Percentiles rank a stretch among this genome's conserved stretches.
phyloP scores from a whole-genome alignment of 1,284 basidiomycete species.

The Papiliotrema laurentii region DNA sequence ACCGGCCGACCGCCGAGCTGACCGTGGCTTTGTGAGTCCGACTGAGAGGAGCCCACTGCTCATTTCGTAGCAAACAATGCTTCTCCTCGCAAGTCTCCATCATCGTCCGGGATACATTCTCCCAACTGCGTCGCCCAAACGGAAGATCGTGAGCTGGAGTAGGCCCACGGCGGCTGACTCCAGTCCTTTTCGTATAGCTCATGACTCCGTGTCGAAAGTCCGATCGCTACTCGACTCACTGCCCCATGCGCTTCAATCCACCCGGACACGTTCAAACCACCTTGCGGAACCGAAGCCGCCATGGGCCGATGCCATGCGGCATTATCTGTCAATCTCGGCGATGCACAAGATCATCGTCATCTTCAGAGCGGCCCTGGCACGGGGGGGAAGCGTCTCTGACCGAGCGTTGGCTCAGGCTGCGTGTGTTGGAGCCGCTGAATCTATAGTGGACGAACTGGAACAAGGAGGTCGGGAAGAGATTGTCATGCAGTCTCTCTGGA shows the following conservation, averaged over 20 bases:
- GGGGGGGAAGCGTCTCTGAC: not conserved
- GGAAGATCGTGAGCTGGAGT: conserved; percentile 2
- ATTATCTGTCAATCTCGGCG: conserved; percentile 19
- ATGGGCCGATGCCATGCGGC: conserved; percentile 10
- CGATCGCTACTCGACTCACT: not conserved
- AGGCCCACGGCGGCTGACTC: not conserved
- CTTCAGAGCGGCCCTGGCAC: conserved; percentile 17
- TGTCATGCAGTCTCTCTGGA: conserved; percentile 16
- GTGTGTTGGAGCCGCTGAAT: conserved; percentile 9
- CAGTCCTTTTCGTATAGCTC: not conserved
- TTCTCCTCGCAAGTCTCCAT: conserved; percentile 12
- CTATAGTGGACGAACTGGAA: conserved; percentile 15
- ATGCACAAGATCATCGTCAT: conserved; percentile 17
- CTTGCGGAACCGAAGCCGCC: not conserved
- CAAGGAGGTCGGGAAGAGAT: not conserved
- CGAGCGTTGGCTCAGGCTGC: conserved; percentile 9
- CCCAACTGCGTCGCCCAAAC: not conserved
- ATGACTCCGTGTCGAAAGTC: not conserved
- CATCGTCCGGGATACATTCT: conserved; percentile 9
- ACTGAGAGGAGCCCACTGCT: not conserved
- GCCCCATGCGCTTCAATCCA: not conserved
- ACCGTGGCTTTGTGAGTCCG: conserved; percentile 14
- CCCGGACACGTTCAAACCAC: not conserved
- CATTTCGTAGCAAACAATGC: conserved; percentile 11
- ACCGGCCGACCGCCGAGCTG: conserved; percentile 1